These are phyloP conservation scores for Phytopythium sindhum DNA, from an alignment of 352 stramenopile genomes.

Conservation along the genomic window DNA sequence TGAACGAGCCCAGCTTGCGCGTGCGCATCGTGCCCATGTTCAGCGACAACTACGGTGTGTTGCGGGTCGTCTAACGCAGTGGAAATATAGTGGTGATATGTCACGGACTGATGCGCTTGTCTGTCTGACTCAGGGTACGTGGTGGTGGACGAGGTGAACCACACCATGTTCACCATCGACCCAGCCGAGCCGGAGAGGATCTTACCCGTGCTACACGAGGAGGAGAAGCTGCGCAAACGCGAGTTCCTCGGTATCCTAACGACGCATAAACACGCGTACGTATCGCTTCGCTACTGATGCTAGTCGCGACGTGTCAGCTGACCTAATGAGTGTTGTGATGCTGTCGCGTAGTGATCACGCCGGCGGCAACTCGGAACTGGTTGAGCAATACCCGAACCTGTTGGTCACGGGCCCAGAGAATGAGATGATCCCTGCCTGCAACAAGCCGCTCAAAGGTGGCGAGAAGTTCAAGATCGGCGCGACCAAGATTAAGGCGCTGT, in stretches of 20 bases:
- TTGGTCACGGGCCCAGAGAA: constrained; percentile 67
- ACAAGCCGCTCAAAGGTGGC: constrained; percentile 53
- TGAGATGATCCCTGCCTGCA: constrained; percentile 79
- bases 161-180: constrained; percentile 82
- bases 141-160: constrained; percentile 76
- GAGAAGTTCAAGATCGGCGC: constrained; percentile 83
- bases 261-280: constrained; percentile 91
- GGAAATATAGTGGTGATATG: background rate
- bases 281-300: background rate
- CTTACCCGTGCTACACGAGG: constrained; percentile 61
- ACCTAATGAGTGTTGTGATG: background rate
- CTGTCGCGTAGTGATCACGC: constrained; percentile 56
- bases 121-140: constrained; percentile 46
- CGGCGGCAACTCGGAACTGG: constrained; percentile 73
- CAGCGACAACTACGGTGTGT: constrained; percentile 74
- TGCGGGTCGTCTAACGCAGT: background rate
- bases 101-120: background rate
- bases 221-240: constrained; percentile 57
- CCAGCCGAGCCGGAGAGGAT: constrained; percentile 65
- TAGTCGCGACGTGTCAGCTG: background rate
- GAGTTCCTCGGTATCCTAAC: constrained; percentile 88
- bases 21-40: constrained; percentile 85
- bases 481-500: constrained; percentile 66
- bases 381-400: constrained; percentile 52
- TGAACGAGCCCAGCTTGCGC: constrained; percentile 73